A percentile compares a stretch with the other conserved stretches of the same genome.
Evolutionary conservation across 805 yeast genomes (phyloP).

Genomic region (Nakazawaea anatomiae): DNA sequence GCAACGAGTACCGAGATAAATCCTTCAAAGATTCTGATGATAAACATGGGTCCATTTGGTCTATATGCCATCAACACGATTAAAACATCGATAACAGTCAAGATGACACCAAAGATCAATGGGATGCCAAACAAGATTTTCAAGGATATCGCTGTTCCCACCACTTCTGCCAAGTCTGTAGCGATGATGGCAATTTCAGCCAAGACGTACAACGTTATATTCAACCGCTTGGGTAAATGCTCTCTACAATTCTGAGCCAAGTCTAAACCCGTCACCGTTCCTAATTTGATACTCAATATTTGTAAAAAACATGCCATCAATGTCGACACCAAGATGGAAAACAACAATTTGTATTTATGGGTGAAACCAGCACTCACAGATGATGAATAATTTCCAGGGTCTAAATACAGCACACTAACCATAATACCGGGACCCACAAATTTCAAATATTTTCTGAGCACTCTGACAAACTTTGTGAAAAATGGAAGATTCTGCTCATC

Average conservation of each 20-base stretch:
- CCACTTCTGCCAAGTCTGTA: constrained; percentile 91
- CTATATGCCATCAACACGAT: constrained; percentile 73
- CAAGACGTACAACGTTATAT: constrained; percentile 54
- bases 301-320: constrained; percentile 80
- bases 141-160: constrained; percentile 85
- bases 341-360: constrained; percentile 66
- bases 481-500: neutral
- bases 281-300: constrained; percentile 76
- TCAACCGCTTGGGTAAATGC: constrained; percentile 64
- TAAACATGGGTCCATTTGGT: constrained; percentile 69
- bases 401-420: constrained; percentile 89
- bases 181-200: constrained; percentile 89
- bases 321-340: constrained; percentile 71
- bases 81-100: constrained; percentile 80
- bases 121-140: constrained; percentile 75
- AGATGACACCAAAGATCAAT: constrained; percentile 62
- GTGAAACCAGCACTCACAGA: constrained; percentile 86
- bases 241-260: constrained; percentile 78
- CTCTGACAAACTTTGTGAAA: constrained; percentile 10
- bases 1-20: constrained; percentile 68
- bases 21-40: constrained; percentile 71
- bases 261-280: constrained; percentile 86
- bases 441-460: constrained; percentile 46
- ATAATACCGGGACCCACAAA: constrained; percentile 87
- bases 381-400: constrained; percentile 90